Base-by-base conservation (phyloP, 208 protist species). In the Crithidia mellificae region DNA sequence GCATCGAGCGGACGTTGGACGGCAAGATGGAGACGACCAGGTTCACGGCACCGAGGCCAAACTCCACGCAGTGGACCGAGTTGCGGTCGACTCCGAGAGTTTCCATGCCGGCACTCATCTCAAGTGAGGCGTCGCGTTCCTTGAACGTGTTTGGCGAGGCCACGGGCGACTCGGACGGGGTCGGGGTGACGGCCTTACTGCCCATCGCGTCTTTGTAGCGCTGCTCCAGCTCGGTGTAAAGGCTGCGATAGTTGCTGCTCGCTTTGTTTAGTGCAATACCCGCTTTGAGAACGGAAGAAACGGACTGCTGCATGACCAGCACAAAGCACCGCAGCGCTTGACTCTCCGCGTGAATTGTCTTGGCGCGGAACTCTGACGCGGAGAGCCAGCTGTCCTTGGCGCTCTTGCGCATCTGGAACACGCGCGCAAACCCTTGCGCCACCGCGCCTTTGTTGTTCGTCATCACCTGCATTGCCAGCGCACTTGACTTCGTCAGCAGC, bases 41-140 rank as follows among this genome's bases (percentile, higher is more conserved):
- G 56, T 81, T 78, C 24, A 84, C 81, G 32, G 64, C 63, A 32
- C 86, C 86, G 5, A 78, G 38, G 2, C 71, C 76, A 32, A 84
- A 81, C 51, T 86, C 63, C 25, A 88, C 83, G 39, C 62, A 77
- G 52, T 88, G 78, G 9, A 87, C 59, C 7, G 77, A 83, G 67
- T 92, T 92, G 24, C 54, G 68, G 68, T 92, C 86, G 1, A 88
- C 47, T 1, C 74, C 81, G 24, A 85, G 54, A 5, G 65, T 66
- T 0, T 83, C 75, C 32, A 77, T 69, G 19, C 64, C 70, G 15
- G 62, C 39, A 0, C 44, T 64, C 38, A 73, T 49, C 41, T 72
- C 64, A 20, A 78, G 30, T 22, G 67, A 66, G n/a, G 29, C 32
- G 32, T 67, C 50, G 4, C 22, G 8, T 15, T 58, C 39, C 17